A percentile compares a stretch with the other conserved stretches of the same genome.
Evolutionary conservation across 805 yeast species (phyloP).

Genomic region (Pichia occidentalis): DNA sequence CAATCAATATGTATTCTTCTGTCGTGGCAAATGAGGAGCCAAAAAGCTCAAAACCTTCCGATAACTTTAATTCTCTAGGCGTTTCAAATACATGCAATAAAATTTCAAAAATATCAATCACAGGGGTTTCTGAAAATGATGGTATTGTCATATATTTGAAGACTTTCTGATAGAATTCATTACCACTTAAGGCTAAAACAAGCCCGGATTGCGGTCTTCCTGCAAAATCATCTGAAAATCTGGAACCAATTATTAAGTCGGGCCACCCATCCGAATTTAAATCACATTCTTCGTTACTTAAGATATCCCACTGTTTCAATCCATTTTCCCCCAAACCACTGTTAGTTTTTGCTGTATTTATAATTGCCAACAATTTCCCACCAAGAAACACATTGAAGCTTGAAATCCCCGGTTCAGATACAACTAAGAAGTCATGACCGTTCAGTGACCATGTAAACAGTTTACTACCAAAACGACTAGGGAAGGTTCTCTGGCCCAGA

Average conservation of each 20-base stretch:
- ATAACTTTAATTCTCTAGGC: constrained; percentile 18
- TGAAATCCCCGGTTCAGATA: constrained; percentile 49
- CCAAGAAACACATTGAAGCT: constrained; percentile 32
- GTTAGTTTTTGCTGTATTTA: constrained; percentile 22
- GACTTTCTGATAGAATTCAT: constrained; percentile 7
- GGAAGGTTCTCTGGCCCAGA: constrained; percentile 17
- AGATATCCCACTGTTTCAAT: constrained; percentile 36
- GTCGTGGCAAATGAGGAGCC: constrained; percentile 32
- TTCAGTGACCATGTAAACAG: constrained; percentile 27
- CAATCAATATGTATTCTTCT: constrained; percentile 27
- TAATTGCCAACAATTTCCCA: constrained; percentile 14
- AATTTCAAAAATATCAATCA: constrained; percentile 5
- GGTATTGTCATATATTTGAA: neutral
- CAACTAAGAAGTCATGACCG: constrained; percentile 33
- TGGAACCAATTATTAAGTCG: constrained; percentile 41
- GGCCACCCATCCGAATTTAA: constrained; percentile 33
- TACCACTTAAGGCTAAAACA: constrained; percentile 16
- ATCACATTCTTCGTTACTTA: constrained; percentile 27
- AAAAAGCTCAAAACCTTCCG: constrained; percentile 35
- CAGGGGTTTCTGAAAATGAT: neutral
- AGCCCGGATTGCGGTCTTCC: constrained; percentile 14
- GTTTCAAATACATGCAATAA: constrained; percentile 10
- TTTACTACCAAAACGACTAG: constrained; percentile 38
- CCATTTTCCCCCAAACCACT: constrained; percentile 35
- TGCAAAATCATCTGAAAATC: constrained; percentile 30